Percentiles rank a stretch among this genome's conserved stretches.
phyloP scores from a whole-genome alignment of 2,329 filamentous ascomycete genomes.

The Paecilomyces formosus region DNA sequence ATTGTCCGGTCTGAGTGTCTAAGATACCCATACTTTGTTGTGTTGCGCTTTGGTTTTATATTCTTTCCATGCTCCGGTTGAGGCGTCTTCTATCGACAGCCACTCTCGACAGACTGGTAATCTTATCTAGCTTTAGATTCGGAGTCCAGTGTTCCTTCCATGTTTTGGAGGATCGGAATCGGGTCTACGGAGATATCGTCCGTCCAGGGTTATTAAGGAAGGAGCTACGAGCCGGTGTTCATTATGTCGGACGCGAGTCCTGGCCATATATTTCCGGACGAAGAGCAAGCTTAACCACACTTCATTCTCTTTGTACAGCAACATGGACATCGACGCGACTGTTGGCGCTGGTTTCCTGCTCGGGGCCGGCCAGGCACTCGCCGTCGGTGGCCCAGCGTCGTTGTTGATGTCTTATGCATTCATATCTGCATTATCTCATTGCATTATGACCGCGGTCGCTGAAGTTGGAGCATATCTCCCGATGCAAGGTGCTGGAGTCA shows the following conservation, averaged over 20 bases:
- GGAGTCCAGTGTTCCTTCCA: neutral
- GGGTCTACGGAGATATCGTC: neutral
- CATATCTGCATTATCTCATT: slow-evolving; percentile 40
- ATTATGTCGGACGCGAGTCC: neutral
- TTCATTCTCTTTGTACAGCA: neutral
- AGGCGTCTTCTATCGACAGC: neutral
- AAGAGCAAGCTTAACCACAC: neutral
- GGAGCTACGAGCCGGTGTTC: neutral
- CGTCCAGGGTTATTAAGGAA: neutral
- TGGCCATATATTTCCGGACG: neutral
- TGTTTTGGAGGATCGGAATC: neutral
- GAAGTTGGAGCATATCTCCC: slow-evolving; percentile 38
- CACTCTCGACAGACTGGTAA: neutral
- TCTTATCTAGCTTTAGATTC: neutral
- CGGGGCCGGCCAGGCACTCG: slow-evolving; percentile 46
- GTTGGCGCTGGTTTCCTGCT: slow-evolving; percentile 52
- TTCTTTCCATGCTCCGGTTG: too few species aligned
- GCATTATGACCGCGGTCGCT: slow-evolving; percentile 40
- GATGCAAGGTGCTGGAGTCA: slow-evolving; percentile 37
- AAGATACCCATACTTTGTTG: slow-evolving; percentile 12
- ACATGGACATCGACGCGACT: slow-evolving; percentile 51
- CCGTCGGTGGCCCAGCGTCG: slow-evolving; percentile 45
- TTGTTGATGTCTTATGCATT: slow-evolving; percentile 47
- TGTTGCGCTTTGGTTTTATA: neutral
- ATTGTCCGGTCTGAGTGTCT: slow-evolving; percentile 1